Evolutionary conservation across 257 asterid species (phyloP).

Genomic region (Euphrasia confusa): DNA sequence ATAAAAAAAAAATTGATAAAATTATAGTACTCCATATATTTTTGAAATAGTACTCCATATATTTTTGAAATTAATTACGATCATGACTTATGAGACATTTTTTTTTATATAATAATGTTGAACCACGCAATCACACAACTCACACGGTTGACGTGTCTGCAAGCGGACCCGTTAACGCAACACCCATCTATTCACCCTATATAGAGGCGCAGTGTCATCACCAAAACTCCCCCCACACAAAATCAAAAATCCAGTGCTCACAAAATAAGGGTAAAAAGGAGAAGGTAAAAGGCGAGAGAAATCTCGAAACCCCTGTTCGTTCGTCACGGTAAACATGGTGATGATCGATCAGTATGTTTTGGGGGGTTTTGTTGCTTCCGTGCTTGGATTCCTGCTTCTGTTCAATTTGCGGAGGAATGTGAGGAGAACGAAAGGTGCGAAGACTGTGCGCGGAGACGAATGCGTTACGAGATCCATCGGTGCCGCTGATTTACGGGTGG

Average conservation of each 20-base stretch:
- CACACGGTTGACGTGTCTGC: constrained; percentile 22
- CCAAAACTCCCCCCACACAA: constrained; percentile 17
- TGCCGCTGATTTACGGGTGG: constrained; percentile 19
- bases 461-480: constrained; percentile 21
- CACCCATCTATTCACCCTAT: constrained; percentile 14
- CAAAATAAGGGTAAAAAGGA: neutral
- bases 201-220: constrained; percentile 20
- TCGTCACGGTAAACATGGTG: constrained; percentile 30
- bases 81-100: no score
- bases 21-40: no score
- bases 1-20: no score
- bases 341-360: constrained; percentile 45
- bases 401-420: constrained; percentile 36
- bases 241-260: constrained; percentile 14
- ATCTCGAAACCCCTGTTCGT: constrained; percentile 19
- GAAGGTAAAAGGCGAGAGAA: neutral
- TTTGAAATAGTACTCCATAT: no score
- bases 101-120: no score
- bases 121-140: no score
- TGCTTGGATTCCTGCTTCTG: constrained; percentile 39
- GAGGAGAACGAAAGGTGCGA: constrained; percentile 30
- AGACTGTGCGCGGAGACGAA: constrained; percentile 24
- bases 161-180: constrained; percentile 4
- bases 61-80: no score
- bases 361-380: constrained; percentile 45